Base-by-base conservation (phyloP, 2,329 filamentous ascomycete genomes). In the Pseudopyricularia javanii region DNA sequence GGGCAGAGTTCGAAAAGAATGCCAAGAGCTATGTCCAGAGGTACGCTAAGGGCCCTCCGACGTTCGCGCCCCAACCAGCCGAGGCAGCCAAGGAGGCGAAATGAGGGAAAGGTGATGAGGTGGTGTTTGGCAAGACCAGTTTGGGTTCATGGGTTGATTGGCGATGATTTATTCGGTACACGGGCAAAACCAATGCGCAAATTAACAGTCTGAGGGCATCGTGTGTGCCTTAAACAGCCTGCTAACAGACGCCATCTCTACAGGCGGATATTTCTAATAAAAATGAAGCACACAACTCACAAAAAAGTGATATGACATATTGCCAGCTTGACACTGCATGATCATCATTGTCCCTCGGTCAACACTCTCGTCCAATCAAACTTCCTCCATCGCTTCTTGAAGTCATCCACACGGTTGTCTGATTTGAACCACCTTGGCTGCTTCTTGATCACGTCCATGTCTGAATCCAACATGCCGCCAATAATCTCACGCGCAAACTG, bases 401-500 rank as follows among this genome's bases (percentile, higher is more conserved):
- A 98, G 2, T 73, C 80, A 3, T 91, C 89, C 1, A 86, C 73
- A 59, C 91, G 76, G 34, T 76, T 74, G 59, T 85, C 85, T 3
- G 77, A 79, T 64, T 79, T 80, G 15, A 75, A 75, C 93, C 93
- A 98, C 54, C 85, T 74, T 1, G 91, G 93, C 68, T 97, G 91
- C 67, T 83, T 86, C 75, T 93, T 96, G 58, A 95, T 84, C 14
- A 94, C 74, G 59, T 94, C 85, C 3, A 86, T 82, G 57, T 83
- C 88, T 24, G 80, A 75, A 67, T 94, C 91, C 51, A 97, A 69
- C 82, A 98, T 97, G 2, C 91, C 93, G 0, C 90, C 93, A 35
- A 98, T 74, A 7, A 95, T 80, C 70, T 97, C 93, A 53, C 93
- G 75, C 2, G 93, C 93, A 65, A 98, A 98, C 17, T 96, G 66